Evolutionary conservation across 306 rosid species (phyloP).

Genomic region (Vigna trinervia): DNA sequence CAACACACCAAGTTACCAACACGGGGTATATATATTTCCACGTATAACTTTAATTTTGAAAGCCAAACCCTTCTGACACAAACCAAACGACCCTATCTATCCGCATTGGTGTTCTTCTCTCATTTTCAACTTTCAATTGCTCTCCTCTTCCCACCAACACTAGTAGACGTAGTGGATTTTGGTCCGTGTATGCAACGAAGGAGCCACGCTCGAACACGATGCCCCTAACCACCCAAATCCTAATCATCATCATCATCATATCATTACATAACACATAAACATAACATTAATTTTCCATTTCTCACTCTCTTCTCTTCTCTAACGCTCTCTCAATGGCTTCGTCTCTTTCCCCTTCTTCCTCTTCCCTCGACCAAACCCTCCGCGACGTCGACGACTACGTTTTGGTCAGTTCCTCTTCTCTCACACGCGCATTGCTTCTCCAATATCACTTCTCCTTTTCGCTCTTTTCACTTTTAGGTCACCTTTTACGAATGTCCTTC

Average conservation of each 20-base stretch:
- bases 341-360: constrained; percentile 36
- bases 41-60: constrained; percentile 3
- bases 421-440: background rate
- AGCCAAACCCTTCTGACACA: background rate
- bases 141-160: background rate
- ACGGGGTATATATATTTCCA: constrained; percentile 40
- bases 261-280: no score
- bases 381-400: constrained; percentile 76
- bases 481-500: background rate
- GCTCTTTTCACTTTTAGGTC: background rate
- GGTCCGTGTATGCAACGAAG: constrained; percentile 71
- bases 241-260: background rate
- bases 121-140: background rate
- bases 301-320: background rate
- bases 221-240: constrained; percentile 30
- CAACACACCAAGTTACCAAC: constrained; percentile 5
- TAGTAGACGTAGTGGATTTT: constrained; percentile 51
- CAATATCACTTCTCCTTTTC: background rate
- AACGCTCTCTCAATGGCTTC: constrained; percentile 53
- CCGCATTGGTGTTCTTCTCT: background rate
- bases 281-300: constrained; percentile 2
- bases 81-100: background rate
- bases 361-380: constrained; percentile 50
- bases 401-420: constrained; percentile 53
- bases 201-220: constrained; percentile 69